Evolutionary conservation across 1,284 basidiomycete genomes (phyloP), one percentile per base, ranked within the genome.

Genomic region (Ganoderma leucocontextum): DNA sequence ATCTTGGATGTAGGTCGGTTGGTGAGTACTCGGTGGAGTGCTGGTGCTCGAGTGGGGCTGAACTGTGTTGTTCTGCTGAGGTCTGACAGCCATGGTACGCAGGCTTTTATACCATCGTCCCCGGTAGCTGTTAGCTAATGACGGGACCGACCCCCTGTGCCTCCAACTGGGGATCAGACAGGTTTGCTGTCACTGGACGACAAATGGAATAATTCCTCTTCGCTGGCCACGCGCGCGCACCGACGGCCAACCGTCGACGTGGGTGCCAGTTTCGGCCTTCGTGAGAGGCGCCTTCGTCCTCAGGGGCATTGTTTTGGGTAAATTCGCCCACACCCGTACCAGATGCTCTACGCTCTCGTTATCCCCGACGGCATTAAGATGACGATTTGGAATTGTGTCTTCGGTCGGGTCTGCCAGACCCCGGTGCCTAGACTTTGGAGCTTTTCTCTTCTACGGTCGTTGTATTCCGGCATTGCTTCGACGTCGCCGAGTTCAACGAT

Each of bases 21-120:
- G 47, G 61, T 55, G 53, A 58, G 65, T 64, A 35, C 35, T 62
- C 58, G n/a, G 22, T 13, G 35, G 62, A 63, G 57, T 58, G 62
- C n/a, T 64, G 44, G 58, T 39, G 38, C 52, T 67, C 58, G 67
- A 68, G 52, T 63, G 69, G 58, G 41, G 63, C 62, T 68, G 65
- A 66, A 70, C 65, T 62, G 71, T 47, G 66, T 47, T 70, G 68
- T 62, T 60, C 68, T 49, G 68, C 71, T 72, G 68, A 68, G 29
- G 66, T 25, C 29, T 70, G n/a, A 15, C 12, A 29, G 57, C 53
- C 55, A 33, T 39, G 57, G 38, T 59, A 29, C 19, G n/a, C 12
- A 10, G 4, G 53, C 65, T 63, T 66, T 68, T 72, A 70, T 72
- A 70, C 25, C 49, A 22, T 36, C 19, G 38, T 25, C 58, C 22